Base-by-base conservation (phyloP, 2,329 filamentous ascomycete genomes). In the Cordyceps cateniannulata region DNA sequence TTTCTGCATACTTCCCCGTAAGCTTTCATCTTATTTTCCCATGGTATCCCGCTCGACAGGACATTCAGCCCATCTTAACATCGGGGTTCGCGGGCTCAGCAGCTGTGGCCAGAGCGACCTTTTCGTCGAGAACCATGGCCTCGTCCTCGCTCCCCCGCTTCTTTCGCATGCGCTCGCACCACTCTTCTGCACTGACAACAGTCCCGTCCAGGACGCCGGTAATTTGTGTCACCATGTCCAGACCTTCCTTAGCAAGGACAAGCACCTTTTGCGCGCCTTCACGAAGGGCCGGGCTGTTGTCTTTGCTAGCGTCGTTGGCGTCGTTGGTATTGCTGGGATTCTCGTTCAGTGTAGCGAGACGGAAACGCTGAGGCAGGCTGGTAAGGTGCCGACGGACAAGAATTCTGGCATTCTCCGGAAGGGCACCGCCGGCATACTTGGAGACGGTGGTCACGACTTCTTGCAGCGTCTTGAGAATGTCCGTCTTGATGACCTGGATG, bases 151-250 rank as follows among this genome's bases (percentile, higher is more conserved):
- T 64, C 14, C 62, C 64, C 60, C 68, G 65, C 64, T 66, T 71
- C 66, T 72, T 75, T 35, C 89, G 90, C 62, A 96, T 79, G 22
- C 87, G 81, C 62, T 93, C 89, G 65, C 93, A 90, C 95, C 95
- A 98, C 67, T 88, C 85, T 73, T 98, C 93, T 0, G 95, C 95
- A 67, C 90, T 95, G 60, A 90, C 84, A 58, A 98, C 89, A 0
- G 95, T 98, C 58, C 91, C 89, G 66, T 96, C 90, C 9, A 98
- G 82, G 2, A 97, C 90, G 5, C 87, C 86, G 45, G 87, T 95
- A 54, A 99, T 91, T 72, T 97, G 92, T 1, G 86, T 84, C 81
- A 98, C 92, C 88, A 98, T 96, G 67, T 97, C 92, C 16, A 98
- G 79, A 0, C 93, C 91, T 71, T 98, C 93, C 68, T 89, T 89